Base-by-base conservation (phyloP, 192 early-diverging fungal species). In the Thamnidium elegans region DNA sequence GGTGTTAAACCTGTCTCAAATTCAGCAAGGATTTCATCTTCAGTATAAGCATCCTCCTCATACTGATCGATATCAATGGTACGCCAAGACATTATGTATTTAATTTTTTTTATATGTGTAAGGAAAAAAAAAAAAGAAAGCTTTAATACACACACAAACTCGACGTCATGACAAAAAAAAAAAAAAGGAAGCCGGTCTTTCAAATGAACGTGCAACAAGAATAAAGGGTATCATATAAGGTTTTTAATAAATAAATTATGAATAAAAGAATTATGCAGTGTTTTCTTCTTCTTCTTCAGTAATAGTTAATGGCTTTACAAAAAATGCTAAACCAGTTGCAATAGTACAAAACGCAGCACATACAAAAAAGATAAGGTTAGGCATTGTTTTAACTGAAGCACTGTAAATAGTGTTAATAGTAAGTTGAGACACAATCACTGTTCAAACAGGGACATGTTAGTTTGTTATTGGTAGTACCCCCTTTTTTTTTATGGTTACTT, bases 1-100 rank as follows among this genome's bases (percentile, higher is more conserved):
- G 63, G 55, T 32, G 81, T 55, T 44, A 70, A 70, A n/a, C 66
- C 46, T 34, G 72, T 60, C 44, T 75, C 76, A 36, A 79, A 74
- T 45, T 80, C 81, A 13, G 69, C 74, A 36, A 82, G 62, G 20
- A 78, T 56, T 68, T 79, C 71, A 21, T 81, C 73, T 62, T 79
- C 76, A 23, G 69, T 68, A 34, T 83, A 77, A 26, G 54, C 62
- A 60, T 88, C 85, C 47, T 85, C 83, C 56, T 86, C 85, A 60
- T 83, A 84, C 50, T 84, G 70, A 68, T 90, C 88, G 59, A 90
- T 81, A 71, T 90, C 82, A 53, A 86, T 79, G 69, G 73, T 84
- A 53, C 88, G 85, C 78, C 86, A 86, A 64, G 88, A 74, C 88
- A 90, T 90, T 39, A 9, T 39, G 9, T 39, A 60, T 43, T 74